Evolutionary conservation across 2,329 filamentous ascomycete species (phyloP).

Genomic region (Colletotrichum camelliae): DNA sequence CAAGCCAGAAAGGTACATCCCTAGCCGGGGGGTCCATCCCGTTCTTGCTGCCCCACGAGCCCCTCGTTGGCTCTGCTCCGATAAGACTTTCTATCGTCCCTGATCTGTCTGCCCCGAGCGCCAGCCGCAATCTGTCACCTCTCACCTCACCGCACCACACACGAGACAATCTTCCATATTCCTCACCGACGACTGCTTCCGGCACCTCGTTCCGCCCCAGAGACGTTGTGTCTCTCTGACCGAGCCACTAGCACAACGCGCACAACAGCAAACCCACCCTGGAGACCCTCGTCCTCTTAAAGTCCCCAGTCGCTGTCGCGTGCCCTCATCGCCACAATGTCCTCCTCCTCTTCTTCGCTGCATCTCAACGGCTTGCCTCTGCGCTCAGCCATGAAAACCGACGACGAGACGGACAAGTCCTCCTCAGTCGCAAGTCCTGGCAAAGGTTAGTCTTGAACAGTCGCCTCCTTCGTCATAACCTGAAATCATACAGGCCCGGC

Average conservation of each 20-base stretch:
- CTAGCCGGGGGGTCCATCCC: not conserved
- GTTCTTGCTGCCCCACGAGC: constrained; percentile 7
- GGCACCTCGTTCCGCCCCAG: not conserved
- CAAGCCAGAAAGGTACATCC: not conserved
- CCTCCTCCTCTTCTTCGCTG: constrained; percentile 11
- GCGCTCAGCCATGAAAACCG: constrained; percentile 49
- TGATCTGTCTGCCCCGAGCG: not conserved
- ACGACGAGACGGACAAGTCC: constrained; percentile 39
- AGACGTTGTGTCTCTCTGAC: not conserved
- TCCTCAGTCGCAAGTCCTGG: constrained; percentile 39
- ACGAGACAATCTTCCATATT: not conserved
- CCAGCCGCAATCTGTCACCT: constrained; percentile 16
- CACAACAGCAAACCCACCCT: not conserved
- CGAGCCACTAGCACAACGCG: not conserved
- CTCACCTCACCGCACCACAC: not conserved
- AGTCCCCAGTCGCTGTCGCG: not conserved
- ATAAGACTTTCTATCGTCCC: constrained; percentile 12
- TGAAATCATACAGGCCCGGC: constrained; percentile 9
- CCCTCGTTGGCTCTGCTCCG: not conserved
- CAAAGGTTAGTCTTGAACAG: constrained; percentile 45
- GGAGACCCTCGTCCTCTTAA: not conserved
- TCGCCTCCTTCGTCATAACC: not conserved
- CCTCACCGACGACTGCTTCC: not conserved
- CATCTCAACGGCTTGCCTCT: constrained; percentile 31
- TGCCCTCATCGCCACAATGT: constrained; percentile 12